phyloP scores from a whole-genome alignment of 1,139 yeast genomes.

The Yamadazyma songkhlaensis region DNA sequence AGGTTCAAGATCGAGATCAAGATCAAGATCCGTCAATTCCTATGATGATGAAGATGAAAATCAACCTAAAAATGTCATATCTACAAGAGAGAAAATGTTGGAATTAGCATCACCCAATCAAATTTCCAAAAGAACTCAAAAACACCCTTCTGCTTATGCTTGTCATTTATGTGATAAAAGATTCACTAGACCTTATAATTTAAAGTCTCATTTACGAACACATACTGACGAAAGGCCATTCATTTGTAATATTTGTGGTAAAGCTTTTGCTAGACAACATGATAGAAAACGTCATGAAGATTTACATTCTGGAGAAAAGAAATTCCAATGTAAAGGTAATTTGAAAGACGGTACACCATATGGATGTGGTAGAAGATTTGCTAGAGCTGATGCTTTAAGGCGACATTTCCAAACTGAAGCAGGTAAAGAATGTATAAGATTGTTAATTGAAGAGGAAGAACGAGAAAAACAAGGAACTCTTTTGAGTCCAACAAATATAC shows the following conservation, averaged over 20 bases:
- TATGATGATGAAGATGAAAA: constrained; percentile 10
- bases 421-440: constrained; percentile 79
- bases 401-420: constrained; percentile 94
- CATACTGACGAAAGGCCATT: constrained; percentile 95
- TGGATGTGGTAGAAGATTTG: constrained; percentile 94
- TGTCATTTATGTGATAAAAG: constrained; percentile 84
- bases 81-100: constrained; percentile 56
- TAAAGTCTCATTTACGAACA: constrained; percentile 87
- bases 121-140: constrained; percentile 57
- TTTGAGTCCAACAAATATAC: constrained; percentile 18
- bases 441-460: constrained; percentile 65
- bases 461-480: constrained; percentile 15
- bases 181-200: constrained; percentile 88
- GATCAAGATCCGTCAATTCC: constrained; percentile 14
- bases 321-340: constrained; percentile 77
- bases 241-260: constrained; percentile 81
- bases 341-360: constrained; percentile 64
- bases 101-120: constrained; percentile 58
- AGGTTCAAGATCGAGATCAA: constrained; percentile 7
- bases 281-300: constrained; percentile 94
- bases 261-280: constrained; percentile 94
- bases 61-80: constrained; percentile 17
- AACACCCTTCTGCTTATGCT: constrained; percentile 75
- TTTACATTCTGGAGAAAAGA: constrained; percentile 86
- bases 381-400: constrained; percentile 92